These are phyloP conservation scores for Aspergillus cavernicola DNA, from an alignment of 495 filamentous ascomycete genomes.

Conservation along the genomic window DNA sequence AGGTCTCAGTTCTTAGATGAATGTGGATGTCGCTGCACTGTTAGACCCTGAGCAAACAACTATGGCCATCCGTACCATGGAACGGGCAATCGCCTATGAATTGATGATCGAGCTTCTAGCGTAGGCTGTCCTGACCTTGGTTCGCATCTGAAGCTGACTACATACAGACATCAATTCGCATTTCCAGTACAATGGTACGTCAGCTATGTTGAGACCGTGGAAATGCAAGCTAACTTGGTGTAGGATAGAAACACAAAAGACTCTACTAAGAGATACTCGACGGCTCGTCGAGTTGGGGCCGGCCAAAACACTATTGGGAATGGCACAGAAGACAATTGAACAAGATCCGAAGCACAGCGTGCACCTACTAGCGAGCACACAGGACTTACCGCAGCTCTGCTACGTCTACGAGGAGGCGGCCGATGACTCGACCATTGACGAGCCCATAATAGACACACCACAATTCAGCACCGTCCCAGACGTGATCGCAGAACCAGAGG, in stretches of 20 bases:
- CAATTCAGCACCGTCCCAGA: neutral
- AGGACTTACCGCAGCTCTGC: slow-evolving; percentile 95
- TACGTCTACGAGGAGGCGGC: slow-evolving; percentile 46
- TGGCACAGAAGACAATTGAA: slow-evolving; percentile 92
- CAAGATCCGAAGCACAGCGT: slow-evolving; percentile 93
- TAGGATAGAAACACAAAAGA: slow-evolving; percentile 92
- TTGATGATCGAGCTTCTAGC: neutral
- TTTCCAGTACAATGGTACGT: neutral
- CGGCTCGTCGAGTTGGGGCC: slow-evolving; percentile 95
- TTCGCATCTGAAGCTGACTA: neutral
- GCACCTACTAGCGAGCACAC: slow-evolving; percentile 91
- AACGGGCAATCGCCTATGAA: neutral
- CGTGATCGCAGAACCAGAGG: slow-evolving; percentile 66
- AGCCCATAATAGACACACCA: neutral
- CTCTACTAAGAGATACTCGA: slow-evolving; percentile 85
- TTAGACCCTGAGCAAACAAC: neutral
- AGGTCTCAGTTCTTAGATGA: neutral
- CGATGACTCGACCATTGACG: slow-evolving; percentile 39
- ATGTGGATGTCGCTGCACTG: too few relatives aligned
- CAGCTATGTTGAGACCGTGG: neutral
- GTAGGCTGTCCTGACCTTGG: neutral
- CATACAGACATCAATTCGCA: neutral
- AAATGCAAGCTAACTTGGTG: neutral
- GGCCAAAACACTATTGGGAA: slow-evolving; percentile 89
- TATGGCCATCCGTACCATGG: neutral